Evolutionary conservation across 805 yeast species (phyloP).

Genomic region (Kluyveromyces aestuarii): DNA sequence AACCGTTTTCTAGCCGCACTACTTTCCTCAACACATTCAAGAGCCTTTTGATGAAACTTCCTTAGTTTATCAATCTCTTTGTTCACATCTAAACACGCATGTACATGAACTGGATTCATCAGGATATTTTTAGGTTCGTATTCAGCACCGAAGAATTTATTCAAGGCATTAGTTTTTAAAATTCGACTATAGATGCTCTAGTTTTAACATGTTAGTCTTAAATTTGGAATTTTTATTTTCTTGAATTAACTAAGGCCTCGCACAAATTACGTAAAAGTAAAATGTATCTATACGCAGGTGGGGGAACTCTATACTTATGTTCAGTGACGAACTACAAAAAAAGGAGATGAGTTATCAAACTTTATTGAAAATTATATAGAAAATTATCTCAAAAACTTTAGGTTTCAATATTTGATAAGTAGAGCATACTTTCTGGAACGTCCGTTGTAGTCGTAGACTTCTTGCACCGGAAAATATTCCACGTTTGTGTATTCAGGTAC

Average conservation of each 20-base stretch:
- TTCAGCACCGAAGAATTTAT: no score
- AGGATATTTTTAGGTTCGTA: background rate
- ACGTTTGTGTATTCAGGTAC: slow-evolving; percentile 9
- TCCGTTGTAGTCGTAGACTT: slow-evolving; percentile 20
- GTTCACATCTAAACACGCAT: slow-evolving; percentile 1
- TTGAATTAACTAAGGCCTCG: no score
- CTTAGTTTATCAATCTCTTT: slow-evolving; percentile 7
- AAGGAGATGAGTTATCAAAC: no score
- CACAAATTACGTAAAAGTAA: no score
- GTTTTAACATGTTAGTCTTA: no score
- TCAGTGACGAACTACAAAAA: no score
- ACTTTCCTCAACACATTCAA: background rate
- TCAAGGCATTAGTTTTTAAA: no score
- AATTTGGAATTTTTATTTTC: no score
- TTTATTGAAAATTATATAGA: background rate
- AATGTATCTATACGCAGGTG: no score
- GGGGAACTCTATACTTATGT: no score
- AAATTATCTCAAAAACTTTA: background rate
- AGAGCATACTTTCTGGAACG: slow-evolving; percentile 12
- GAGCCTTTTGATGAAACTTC: slow-evolving; percentile 3
- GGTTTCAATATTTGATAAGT: slow-evolving; percentile 6
- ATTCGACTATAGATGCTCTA: no score
- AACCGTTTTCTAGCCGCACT: background rate
- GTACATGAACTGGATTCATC: background rate
- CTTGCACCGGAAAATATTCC: slow-evolving; percentile 20